These are phyloP conservation scores for Microstegium vimineum DNA, from an alignment of 176 grass and related monocot species.

Conservation along the genomic window DNA sequence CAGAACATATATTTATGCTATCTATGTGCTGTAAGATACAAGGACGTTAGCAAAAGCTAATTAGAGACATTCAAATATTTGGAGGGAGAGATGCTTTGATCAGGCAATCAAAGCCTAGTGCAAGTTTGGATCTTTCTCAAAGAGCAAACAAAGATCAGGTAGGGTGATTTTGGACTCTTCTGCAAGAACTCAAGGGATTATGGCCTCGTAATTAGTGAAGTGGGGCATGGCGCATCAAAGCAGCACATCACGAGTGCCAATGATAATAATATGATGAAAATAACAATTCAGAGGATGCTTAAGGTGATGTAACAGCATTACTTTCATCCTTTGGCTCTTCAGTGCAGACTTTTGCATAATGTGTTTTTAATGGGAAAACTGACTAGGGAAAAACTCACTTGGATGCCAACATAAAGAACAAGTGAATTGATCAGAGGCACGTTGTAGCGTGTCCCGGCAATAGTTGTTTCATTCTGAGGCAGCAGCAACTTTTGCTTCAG, in stretches of 20 bases:
- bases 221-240: neutral
- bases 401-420: slow-evolving; percentile 84
- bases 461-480: slow-evolving; percentile 58
- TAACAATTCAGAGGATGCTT: neutral
- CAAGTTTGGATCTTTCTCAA: neutral
- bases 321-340: neutral
- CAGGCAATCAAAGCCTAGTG: neutral
- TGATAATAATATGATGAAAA: neutral
- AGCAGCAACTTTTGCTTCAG: slow-evolving; percentile 77
- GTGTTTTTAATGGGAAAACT: neutral
- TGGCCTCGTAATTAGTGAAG: neutral
- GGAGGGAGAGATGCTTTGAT: neutral
- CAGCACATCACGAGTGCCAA: neutral
- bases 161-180: neutral
- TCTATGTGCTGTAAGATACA: neutral
- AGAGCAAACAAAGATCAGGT: neutral
- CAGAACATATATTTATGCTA: neutral
- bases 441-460: slow-evolving; percentile 71
- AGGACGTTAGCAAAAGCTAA: neutral
- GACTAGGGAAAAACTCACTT: slow-evolving; percentile 36
- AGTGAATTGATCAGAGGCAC: slow-evolving; percentile 79
- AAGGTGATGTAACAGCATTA: neutral
- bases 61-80: neutral
- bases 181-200: neutral
- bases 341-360: neutral